Evolutionary conservation across 495 filamentous ascomycete species (phyloP).

Genomic region (Gamarada debralockiae): DNA sequence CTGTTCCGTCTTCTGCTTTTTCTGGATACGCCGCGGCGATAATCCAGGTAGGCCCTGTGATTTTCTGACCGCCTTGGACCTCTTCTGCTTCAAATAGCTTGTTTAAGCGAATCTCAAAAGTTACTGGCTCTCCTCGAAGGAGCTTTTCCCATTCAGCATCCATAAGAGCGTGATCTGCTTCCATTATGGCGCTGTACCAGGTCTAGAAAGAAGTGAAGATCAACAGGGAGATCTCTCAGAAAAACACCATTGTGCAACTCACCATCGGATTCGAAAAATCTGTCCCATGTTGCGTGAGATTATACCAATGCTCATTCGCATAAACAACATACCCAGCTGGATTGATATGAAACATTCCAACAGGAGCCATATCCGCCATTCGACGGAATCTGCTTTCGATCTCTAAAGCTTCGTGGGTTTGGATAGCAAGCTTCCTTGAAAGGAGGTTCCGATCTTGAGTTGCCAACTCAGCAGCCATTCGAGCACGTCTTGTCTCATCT

Average conservation of each 20-base stretch:
- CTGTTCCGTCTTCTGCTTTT: conserved; percentile 45
- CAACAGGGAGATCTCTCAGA: conserved; percentile 9
- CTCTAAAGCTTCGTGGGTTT: too few relatives aligned
- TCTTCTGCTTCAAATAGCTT: conserved; percentile 12
- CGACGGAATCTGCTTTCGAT: too few relatives aligned
- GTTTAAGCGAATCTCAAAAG: conserved; percentile 16
- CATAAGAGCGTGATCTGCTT: conserved; percentile 8
- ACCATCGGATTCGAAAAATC: conserved; percentile 16
- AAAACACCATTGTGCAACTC: too few relatives aligned
- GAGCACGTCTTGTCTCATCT: conserved; percentile 12
- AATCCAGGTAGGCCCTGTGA: conserved; percentile 23
- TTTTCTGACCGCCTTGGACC: conserved; percentile 19
- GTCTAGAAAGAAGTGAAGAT: conserved; percentile 6
- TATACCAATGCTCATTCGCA: conserved; percentile 17
- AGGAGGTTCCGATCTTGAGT: conserved; percentile 11
- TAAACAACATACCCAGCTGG: conserved; percentile 8
- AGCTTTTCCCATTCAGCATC: too few relatives aligned
- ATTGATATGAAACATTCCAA: conserved; percentile 21
- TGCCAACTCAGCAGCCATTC: conserved; percentile 12
- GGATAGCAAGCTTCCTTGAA: conserved; percentile 17
- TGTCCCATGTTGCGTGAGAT: conserved; percentile 28
- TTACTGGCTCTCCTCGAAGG: too few relatives aligned
- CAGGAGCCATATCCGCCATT: conserved; percentile 17
- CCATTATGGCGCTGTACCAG: conserved; percentile 16
- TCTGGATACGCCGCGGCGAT: conserved; percentile 14